phyloP scores from a whole-genome alignment of 2,329 filamentous ascomycete species.

The Fusarium buharicum region DNA sequence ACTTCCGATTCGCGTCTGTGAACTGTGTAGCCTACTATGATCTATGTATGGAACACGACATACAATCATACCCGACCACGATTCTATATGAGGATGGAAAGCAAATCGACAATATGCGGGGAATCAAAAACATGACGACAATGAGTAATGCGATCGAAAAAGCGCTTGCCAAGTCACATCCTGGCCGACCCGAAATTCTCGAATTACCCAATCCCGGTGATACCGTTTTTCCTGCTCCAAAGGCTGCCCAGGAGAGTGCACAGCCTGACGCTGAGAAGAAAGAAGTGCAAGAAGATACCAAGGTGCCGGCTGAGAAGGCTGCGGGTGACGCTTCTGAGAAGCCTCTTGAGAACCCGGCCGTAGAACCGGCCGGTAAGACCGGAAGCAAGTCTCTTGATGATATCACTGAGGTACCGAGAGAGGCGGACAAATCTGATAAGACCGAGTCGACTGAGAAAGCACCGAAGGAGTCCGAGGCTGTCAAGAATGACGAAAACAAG shows the following conservation, averaged over 20 bases:
- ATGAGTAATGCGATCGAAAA: constrained; percentile 80
- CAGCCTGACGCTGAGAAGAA: constrained; percentile 35
- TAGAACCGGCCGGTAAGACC: constrained; percentile 34
- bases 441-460: constrained; percentile 42
- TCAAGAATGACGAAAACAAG: constrained; percentile 43
- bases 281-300: constrained; percentile 44
- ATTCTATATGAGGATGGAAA: constrained; percentile 83
- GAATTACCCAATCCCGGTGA: constrained; percentile 78
- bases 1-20: constrained; percentile 86
- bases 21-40: constrained; percentile 89
- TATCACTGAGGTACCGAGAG: constrained; percentile 43
- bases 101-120: constrained; percentile 69
- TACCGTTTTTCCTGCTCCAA: constrained; percentile 54
- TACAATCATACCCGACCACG: constrained; percentile 80
- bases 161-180: constrained; percentile 79
- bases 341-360: constrained; percentile 29
- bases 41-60: constrained; percentile 74
- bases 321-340: constrained; percentile 34
- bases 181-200: constrained; percentile 76
- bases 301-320: constrained; percentile 48
- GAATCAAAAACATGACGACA: constrained; percentile 72
- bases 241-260: constrained; percentile 5
- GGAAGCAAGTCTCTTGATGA: constrained; percentile 34
- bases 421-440: constrained; percentile 40
- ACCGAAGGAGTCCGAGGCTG: constrained; percentile 37